Evolutionary conservation across 495 filamentous ascomycete species (phyloP), one percentile per base, ranked within the genome.

Genomic region (Clavariopsis aquatica): DNA sequence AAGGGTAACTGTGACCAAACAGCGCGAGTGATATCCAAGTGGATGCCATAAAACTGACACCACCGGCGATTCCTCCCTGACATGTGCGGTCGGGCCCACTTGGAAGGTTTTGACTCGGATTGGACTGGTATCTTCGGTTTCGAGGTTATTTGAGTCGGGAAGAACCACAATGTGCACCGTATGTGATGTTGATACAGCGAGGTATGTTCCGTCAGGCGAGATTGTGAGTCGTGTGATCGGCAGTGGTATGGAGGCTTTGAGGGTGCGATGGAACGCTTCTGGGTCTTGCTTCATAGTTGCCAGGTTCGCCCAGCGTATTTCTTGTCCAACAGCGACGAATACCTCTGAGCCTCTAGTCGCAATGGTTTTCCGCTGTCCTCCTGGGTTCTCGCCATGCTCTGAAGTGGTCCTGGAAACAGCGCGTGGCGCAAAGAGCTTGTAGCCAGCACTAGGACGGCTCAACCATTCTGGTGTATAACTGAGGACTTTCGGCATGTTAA

Each of bases 31-130:
- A 12, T 89, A 81, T 0, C 91, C 91, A 0, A 95, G 80, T 0
- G 92, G 92, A 78, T 96, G 92, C 92, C 92, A 96, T 61, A 96
- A 55, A 10, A 87, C 85, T 6, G 89, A 91, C 0, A 84, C 85
- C 20, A 96, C 80, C 0, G 89, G 84, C 0, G 91, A 82, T 66
- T 92, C 84, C 24, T 91, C 87, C 61, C 91, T 85, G 27, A 96
- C 91, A 74, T 96, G 92, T 1, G 88, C 90, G 5, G 90, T 94
- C 20, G 92, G 91, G 0, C 92, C 92, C 17, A 96, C 79, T 52
- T 91, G 91, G 76, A 87, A 92, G 34, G 88, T 88, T 74, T 91
- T 93, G 34, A 91, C 78, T 62, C 88, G 88, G 67, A 96, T 82
- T 0, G 88, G 82, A 0, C 80, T 76, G 17, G 72, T 77, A 65